Percentiles rank a stretch among this genome's conserved stretches.
Evolutionary conservation across 192 early-diverging fungal species (phyloP).

Genomic region (Coemansia sp.): DNA sequence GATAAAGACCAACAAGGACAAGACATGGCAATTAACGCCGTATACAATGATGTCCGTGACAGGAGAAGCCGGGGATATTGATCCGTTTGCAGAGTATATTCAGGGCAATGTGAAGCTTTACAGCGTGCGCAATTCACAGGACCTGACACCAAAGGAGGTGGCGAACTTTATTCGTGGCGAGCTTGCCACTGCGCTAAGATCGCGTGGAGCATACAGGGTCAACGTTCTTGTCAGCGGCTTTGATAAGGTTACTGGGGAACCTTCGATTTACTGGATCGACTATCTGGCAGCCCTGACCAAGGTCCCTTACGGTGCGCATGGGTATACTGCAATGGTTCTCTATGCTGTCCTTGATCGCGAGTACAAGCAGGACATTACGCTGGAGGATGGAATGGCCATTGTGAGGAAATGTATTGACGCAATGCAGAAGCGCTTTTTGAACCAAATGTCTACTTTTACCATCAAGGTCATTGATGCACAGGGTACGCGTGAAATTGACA

Average conservation of each 20-base stretch:
- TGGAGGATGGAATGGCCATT: slow-evolving; percentile 84
- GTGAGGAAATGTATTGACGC: slow-evolving; percentile 82
- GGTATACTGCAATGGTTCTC: slow-evolving; percentile 88
- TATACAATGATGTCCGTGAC: slow-evolving; percentile 82
- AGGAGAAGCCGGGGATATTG: slow-evolving; percentile 91
- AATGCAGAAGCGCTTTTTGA: slow-evolving; percentile 80
- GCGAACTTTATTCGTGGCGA: slow-evolving; percentile 84
- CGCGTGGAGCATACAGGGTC: slow-evolving; percentile 73
- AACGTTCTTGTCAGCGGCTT: slow-evolving; percentile 88
- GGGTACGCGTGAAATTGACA: slow-evolving; percentile 63
- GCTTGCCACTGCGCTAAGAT: slow-evolving; percentile 80
- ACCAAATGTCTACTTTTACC: slow-evolving; percentile 79
- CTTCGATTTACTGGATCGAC: slow-evolving; percentile 91
- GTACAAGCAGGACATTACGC: slow-evolving; percentile 74
- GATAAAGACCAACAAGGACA: slow-evolving; percentile 92
- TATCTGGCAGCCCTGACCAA: slow-evolving; percentile 78
- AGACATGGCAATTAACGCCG: slow-evolving; percentile 79
- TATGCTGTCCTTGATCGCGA: slow-evolving; percentile 92
- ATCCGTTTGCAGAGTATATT: slow-evolving; percentile 95
- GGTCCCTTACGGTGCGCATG: slow-evolving; percentile 87
- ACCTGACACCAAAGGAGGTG: slow-evolving; percentile 74
- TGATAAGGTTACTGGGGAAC: slow-evolving; percentile 68
- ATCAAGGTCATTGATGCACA: slow-evolving; percentile 86
- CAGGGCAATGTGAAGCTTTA: slow-evolving; percentile 90
- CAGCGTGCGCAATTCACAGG: slow-evolving; percentile 83